Conservation (phyloP, 2,329 filamentous ascomycete species). For the Aspergillus chevalieri region DNA sequence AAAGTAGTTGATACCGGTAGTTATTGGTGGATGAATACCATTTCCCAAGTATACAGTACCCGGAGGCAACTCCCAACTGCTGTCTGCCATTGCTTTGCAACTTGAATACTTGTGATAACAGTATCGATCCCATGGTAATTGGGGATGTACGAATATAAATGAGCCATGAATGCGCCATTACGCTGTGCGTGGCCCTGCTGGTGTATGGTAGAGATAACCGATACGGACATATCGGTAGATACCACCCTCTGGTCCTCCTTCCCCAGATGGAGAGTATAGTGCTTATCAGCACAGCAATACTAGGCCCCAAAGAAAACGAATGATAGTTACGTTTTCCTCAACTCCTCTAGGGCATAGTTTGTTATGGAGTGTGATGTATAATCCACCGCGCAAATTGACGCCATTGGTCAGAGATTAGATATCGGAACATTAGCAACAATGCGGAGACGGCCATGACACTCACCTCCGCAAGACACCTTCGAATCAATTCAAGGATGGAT, state of each 20-base stretch:
- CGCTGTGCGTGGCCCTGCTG: no score
- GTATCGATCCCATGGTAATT: not conserved
- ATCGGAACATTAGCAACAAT: no score
- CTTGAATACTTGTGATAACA: not conserved
- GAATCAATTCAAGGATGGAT: no score
- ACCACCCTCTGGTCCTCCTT: not conserved
- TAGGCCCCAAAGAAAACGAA: not conserved
- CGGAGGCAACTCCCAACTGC: not conserved
- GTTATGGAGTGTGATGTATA: not conserved
- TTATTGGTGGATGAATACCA: not conserved
- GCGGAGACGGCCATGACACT: no score
- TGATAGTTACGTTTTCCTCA: not conserved
- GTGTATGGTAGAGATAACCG: not conserved
- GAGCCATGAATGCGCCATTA: no score
- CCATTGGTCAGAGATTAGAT: not conserved
- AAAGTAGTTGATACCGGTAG: not conserved
- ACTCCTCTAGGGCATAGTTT: not conserved
- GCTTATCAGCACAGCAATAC: not conserved
- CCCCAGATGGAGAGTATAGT: not conserved
- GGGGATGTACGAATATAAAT: not conserved
- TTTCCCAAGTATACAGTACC: not conserved
- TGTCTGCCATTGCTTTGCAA: not conserved
- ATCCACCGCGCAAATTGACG: not conserved
- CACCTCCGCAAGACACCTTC: no score
- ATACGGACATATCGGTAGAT: not conserved